Percentiles rank a stretch among this genome's conserved stretches.
Evolutionary conservation across 768 basidiomycete genomes (phyloP).

Genomic region (Boletus pseudopeckii): DNA sequence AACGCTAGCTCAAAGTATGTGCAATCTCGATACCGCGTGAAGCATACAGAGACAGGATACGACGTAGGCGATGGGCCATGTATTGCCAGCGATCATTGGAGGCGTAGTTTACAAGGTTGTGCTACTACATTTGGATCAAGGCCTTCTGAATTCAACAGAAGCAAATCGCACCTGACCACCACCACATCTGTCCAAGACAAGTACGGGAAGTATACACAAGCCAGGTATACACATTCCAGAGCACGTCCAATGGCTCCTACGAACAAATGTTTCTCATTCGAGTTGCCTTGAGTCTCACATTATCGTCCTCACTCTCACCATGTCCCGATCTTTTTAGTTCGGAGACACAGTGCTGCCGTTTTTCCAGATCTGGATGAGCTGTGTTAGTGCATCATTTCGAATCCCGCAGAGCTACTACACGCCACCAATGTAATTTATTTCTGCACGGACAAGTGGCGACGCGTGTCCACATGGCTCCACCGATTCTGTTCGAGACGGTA

Average conservation of each 20-base stretch:
- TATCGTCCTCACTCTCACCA: background rate
- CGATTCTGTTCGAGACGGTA: conserved; percentile 82
- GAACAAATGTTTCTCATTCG: background rate
- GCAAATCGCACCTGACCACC: background rate
- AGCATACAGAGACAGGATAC: too few relatives aligned
- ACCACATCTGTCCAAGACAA: too few relatives aligned
- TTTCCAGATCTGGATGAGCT: conserved; percentile 53
- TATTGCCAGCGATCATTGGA: too few relatives aligned
- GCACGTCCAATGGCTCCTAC: background rate
- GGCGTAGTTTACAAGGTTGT: too few relatives aligned
- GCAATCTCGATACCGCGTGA: too few relatives aligned
- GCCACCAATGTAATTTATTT: background rate
- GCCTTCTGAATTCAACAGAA: background rate
- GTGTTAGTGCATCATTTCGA: background rate
- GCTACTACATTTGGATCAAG: background rate
- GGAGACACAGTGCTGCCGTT: conserved; percentile 48
- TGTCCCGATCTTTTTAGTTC: conserved; percentile 12
- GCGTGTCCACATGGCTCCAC: conserved; percentile 93
- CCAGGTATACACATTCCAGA: too few relatives aligned
- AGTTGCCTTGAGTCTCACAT: background rate
- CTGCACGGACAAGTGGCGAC: conserved; percentile 18
- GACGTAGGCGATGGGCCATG: too few relatives aligned
- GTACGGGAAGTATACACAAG: too few relatives aligned
- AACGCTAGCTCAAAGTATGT: too few relatives aligned
- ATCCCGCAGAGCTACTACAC: too few relatives aligned